A percentile compares a stretch with the other conserved stretches of the same genome.
These are phyloP conservation scores for Ceratocystis harringtonii DNA, from an alignment of 2,329 filamentous ascomycete species.

Conservation along the genomic window DNA sequence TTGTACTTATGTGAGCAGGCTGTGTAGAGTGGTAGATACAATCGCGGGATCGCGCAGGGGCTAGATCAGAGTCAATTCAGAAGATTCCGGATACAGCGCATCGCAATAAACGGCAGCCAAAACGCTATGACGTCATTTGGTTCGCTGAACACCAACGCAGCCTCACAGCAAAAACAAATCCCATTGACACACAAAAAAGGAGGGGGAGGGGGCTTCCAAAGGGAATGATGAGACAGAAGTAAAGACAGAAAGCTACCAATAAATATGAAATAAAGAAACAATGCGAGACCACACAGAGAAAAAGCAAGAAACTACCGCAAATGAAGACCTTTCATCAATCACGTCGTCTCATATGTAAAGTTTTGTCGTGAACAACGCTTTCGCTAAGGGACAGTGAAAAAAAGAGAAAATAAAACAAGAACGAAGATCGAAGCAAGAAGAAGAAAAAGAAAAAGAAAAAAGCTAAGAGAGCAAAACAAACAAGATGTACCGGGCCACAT, in stretches of 20 bases:
- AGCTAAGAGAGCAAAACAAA: not conserved
- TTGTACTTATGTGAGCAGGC: not conserved
- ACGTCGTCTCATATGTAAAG: constrained; percentile 1
- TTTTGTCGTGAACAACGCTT: constrained; percentile 8
- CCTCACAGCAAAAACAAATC: not conserved
- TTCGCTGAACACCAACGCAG: not conserved
- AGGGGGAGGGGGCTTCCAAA: not conserved
- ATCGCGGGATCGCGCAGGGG: not conserved
- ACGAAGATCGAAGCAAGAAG: not conserved
- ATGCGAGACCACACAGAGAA: not conserved
- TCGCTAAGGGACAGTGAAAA: constrained; percentile 4
- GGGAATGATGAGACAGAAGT: not conserved
- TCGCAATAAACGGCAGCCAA: not conserved
- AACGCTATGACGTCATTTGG: not conserved
- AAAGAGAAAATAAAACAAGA: not conserved
- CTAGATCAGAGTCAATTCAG: not conserved
- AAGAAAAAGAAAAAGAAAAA: not conserved
- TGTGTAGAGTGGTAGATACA: not conserved
- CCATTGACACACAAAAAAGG: not conserved
- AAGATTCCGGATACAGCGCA: not conserved
- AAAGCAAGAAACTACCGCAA: not conserved
- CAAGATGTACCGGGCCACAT: constrained; percentile 1
- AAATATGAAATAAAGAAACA: not conserved
- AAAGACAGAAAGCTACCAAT: not conserved
- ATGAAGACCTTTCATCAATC: constrained; percentile 1